These are phyloP conservation scores for Cladorrhinum sp. DNA, from an alignment of 2,329 filamentous ascomycete genomes.

Conservation along the genomic window DNA sequence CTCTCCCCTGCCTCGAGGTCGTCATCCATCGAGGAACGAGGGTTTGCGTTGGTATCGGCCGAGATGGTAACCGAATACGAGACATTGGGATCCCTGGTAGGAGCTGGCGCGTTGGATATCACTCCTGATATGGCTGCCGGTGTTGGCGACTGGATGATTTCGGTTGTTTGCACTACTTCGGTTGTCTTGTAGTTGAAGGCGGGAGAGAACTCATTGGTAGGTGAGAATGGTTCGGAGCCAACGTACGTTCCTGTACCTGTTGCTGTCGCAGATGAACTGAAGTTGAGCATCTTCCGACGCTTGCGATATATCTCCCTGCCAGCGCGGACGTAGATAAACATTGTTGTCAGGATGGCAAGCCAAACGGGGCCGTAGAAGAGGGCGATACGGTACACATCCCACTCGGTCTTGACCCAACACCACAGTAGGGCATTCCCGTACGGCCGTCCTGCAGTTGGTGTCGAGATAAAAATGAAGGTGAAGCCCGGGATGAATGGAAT, in stretches of 20 bases:
- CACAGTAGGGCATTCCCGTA: slow-evolving; percentile 75
- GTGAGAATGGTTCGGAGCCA: slow-evolving; percentile 39
- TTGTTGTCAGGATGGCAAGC: slow-evolving; percentile 59
- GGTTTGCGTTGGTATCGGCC: slow-evolving; percentile 30
- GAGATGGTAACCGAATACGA: slow-evolving; percentile 53
- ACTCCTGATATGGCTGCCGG: not conserved
- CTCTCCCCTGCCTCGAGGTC: slow-evolving; percentile 13
- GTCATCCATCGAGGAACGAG: slow-evolving; percentile 18
- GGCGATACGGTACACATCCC: slow-evolving; percentile 69
- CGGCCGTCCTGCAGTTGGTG: slow-evolving; percentile 49
- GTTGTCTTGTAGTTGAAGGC: slow-evolving; percentile 54
- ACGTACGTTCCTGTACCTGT: slow-evolving; percentile 35
- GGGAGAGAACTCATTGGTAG: slow-evolving; percentile 39
- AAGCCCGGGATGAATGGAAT: slow-evolving; percentile 69
- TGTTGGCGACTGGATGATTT: slow-evolving; percentile 20
- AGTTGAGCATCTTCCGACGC: slow-evolving; percentile 57
- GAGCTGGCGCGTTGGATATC: slow-evolving; percentile 27
- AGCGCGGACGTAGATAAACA: slow-evolving; percentile 62
- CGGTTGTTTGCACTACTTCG: slow-evolving; percentile 41
- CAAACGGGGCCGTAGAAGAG: slow-evolving; percentile 73
- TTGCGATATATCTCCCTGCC: slow-evolving; percentile 66
- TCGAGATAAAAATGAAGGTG: slow-evolving; percentile 62
- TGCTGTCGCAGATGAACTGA: slow-evolving; percentile 37
- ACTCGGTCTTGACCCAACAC: slow-evolving; percentile 73
- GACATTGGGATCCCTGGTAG: slow-evolving; percentile 20